Evolutionary conservation across 2,329 filamentous ascomycete species (phyloP).

Genomic region (Cryphonectria japonica): DNA sequence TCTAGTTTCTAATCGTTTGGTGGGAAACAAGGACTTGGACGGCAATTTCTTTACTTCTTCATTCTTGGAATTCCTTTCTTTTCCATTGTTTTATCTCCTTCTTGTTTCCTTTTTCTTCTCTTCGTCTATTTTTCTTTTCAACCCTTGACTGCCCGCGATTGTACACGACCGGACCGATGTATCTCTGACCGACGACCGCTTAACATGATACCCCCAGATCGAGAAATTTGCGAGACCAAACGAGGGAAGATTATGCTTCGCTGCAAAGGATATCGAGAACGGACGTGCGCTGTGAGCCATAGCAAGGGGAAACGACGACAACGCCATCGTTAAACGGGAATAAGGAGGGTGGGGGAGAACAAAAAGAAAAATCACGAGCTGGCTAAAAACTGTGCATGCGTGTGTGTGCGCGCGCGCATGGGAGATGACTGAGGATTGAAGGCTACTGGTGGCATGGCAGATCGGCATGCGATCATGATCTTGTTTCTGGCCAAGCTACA

Average conservation of each 20-base stretch:
- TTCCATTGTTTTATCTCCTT: neutral
- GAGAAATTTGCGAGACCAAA: constrained; percentile 11
- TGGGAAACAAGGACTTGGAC: neutral
- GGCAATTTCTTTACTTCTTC: neutral
- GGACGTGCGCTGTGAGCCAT: neutral
- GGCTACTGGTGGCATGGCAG: neutral
- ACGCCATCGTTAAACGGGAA: neutral
- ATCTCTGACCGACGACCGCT: constrained; percentile 17
- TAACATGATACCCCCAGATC: constrained; percentile 21
- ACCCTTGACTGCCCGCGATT: constrained; percentile 7
- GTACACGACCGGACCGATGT: constrained; percentile 9
- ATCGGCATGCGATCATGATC: constrained; percentile 9
- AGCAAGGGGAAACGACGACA: neutral
- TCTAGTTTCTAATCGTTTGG: neutral
- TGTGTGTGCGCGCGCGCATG: neutral
- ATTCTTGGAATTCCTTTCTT: neutral
- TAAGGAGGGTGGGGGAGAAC: neutral
- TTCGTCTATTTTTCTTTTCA: neutral
- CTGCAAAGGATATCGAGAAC: constrained; percentile 6
- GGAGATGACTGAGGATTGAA: neutral
- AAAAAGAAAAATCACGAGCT: neutral
- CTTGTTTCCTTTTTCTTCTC: too few species aligned
- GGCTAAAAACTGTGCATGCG: neutral
- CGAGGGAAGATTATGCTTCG: constrained; percentile 8
- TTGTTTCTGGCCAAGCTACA: constrained; percentile 15